A percentile compares a stretch with the other conserved stretches of the same genome.
phyloP scores from a whole-genome alignment of 805 yeast species.

The Tetrapisispora pingtungensis region DNA sequence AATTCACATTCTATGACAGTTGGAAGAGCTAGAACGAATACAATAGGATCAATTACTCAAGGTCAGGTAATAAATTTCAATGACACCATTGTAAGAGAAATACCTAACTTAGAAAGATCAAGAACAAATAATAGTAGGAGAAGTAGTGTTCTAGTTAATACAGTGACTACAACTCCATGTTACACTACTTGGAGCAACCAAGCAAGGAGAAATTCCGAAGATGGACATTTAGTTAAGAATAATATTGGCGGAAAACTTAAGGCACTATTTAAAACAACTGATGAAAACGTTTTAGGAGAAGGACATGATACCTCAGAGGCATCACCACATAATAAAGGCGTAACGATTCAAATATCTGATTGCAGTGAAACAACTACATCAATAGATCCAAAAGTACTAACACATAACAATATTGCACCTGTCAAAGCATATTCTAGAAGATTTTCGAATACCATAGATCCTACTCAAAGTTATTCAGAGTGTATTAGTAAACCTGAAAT shows the following conservation, averaged over 20 bases:
- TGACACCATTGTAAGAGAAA: neutral
- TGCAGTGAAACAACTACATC: neutral
- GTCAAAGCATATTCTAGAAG: neutral
- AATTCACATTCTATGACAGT: neutral
- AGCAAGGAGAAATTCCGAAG: neutral
- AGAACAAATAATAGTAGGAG: neutral
- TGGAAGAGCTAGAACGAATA: neutral
- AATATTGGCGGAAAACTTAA: slow-evolving; percentile 1
- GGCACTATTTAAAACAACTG: neutral
- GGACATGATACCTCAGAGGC: too few species aligned
- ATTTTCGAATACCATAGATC: neutral
- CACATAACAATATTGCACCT: neutral
- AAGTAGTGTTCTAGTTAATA: neutral
- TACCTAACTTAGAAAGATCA: neutral
- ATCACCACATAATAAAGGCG: too few species aligned
- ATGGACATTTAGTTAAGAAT: neutral
- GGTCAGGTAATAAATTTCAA: too few species aligned
- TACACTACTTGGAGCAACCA: neutral
- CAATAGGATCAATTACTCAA: neutral
- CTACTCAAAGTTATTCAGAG: neutral
- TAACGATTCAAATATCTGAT: neutral
- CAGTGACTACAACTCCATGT: neutral
- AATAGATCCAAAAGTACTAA: neutral
- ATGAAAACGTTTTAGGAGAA: neutral
- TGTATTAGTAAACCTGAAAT: neutral